phyloP scores from a whole-genome alignment of 495 filamentous ascomycete species.

The Lophiotrema nucula region DNA sequence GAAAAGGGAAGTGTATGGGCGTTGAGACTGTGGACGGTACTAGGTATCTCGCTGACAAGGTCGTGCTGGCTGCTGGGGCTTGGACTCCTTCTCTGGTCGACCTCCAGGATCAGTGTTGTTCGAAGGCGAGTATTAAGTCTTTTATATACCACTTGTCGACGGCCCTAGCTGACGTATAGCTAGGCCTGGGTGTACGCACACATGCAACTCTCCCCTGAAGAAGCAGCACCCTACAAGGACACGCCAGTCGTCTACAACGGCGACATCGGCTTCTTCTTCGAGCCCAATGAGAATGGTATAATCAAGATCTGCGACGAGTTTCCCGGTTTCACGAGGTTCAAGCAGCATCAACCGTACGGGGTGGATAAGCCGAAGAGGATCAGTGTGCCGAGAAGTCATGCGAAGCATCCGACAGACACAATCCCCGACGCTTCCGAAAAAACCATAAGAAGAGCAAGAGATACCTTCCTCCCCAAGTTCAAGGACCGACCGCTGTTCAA shows the following conservation, averaged over 20 bases:
- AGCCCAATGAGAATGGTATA: conserved; percentile 5
- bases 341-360: conserved; percentile 9
- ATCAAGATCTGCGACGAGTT: conserved; percentile 12
- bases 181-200: conserved; percentile 12
- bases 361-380: not conserved
- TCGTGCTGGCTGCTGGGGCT: conserved; percentile 5
- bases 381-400: conserved; percentile 1
- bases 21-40: conserved; percentile 2
- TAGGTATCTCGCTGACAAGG: conserved; percentile 7
- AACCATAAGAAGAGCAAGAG: not conserved
- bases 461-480: conserved; percentile 3
- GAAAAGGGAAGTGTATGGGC: not conserved
- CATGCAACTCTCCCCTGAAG: not conserved
- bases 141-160: not conserved
- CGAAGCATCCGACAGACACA: conserved; percentile 15
- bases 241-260: conserved; percentile 6
- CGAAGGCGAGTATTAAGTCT: not conserved
- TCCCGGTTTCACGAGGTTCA: conserved; percentile 8
- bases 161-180: not conserved
- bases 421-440: conserved; percentile 2
- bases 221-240: conserved; percentile 1
- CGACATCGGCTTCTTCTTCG: conserved; percentile 11
- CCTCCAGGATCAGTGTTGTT: conserved; percentile 7
- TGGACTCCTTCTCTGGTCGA: conserved; percentile 6
- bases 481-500: conserved; percentile 1